Conservation (phyloP, 2,329 filamentous ascomycete species). For the Aureobasidium sp. region DNA sequence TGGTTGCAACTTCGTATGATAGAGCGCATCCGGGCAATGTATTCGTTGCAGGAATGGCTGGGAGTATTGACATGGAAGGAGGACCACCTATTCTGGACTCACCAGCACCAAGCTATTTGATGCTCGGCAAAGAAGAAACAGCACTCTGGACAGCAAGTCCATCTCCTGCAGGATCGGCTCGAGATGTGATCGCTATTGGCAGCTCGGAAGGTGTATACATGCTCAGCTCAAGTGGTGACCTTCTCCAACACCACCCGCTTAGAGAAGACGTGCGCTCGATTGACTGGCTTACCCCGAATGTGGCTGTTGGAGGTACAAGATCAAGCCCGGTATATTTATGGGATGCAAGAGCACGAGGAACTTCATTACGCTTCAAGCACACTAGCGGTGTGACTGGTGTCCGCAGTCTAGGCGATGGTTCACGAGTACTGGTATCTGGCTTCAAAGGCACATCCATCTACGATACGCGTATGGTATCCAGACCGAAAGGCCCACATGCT, state of each 20-base stretch:
- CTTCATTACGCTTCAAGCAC: conserved; percentile 11
- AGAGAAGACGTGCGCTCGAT: conserved; percentile 3
- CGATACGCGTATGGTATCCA: conserved; percentile 14
- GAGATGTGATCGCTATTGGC: conserved; percentile 6
- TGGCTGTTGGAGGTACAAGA: conserved; percentile 13
- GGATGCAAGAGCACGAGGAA: conserved; percentile 8
- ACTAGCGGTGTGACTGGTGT: conserved; percentile 6
- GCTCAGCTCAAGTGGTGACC: not conserved
- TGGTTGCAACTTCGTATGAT: conserved; percentile 10
- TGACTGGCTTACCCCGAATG: conserved; percentile 16
- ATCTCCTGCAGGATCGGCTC: not conserved
- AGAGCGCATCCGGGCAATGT: conserved; percentile 12
- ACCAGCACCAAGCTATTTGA: not conserved
- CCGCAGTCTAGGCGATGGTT: conserved; percentile 14
- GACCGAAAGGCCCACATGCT: not conserved
- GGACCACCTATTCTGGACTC: conserved; percentile 2
- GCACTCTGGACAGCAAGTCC: conserved; percentile 1
- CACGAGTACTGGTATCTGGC: conserved; percentile 11
- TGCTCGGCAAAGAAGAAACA: conserved; percentile 7
- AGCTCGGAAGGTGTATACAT: not conserved
- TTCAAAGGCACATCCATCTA: conserved; percentile 10
- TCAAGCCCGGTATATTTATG: not conserved
- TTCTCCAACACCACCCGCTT: not conserved
- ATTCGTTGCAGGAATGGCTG: conserved; percentile 10
- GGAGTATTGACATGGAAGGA: not conserved